Evolutionary conservation across 1,284 basidiomycete genomes (phyloP).

Genomic region (Cryptococcus wingfieldii): DNA sequence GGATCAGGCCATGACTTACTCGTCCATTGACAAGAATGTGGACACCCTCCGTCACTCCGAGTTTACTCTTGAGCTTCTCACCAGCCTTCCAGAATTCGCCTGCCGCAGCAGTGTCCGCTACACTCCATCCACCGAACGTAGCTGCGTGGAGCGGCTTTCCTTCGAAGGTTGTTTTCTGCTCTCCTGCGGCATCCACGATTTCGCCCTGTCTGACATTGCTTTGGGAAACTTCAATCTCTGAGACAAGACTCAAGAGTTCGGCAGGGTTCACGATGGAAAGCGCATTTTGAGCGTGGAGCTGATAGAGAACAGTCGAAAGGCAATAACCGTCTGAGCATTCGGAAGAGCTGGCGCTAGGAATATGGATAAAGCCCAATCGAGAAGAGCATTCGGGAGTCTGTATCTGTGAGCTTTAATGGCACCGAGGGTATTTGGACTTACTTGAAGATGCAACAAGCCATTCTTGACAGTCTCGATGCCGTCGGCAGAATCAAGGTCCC

Average conservation of each 20-base stretch:
- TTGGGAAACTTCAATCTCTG: conserved; percentile 27
- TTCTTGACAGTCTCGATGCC: conserved; percentile 60
- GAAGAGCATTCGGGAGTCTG: conserved; percentile 27
- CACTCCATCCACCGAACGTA: conserved; percentile 1
- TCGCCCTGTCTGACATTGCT: conserved; percentile 20
- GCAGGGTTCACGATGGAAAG: conserved; percentile 25
- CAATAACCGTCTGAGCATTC: conserved; percentile 11
- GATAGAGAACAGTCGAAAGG: conserved; percentile 43
- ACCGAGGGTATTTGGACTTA: conserved; percentile 32
- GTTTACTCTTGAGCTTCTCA: conserved; percentile 18
- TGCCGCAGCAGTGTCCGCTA: conserved; percentile 28
- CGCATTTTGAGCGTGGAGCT: conserved; percentile 24
- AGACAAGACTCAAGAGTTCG: conserved; percentile 34
- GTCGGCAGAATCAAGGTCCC: conserved; percentile 66
- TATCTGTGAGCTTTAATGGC: neutral
- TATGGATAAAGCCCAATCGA: conserved; percentile 50
- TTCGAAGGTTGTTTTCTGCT: conserved; percentile 2
- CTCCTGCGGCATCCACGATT: conserved; percentile 2
- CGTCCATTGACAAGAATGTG: conserved; percentile 75
- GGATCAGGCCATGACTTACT: conserved; percentile 50
- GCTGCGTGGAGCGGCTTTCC: conserved; percentile 4
- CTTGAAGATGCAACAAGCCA: conserved; percentile 60
- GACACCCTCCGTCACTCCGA: conserved; percentile 58
- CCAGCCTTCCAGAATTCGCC: conserved; percentile 41
- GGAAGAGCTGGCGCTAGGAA: conserved; percentile 21